Evolutionary conservation across 2,329 filamentous ascomycete species (phyloP).

Genomic region (Nannizziopsis barbatae): DNA sequence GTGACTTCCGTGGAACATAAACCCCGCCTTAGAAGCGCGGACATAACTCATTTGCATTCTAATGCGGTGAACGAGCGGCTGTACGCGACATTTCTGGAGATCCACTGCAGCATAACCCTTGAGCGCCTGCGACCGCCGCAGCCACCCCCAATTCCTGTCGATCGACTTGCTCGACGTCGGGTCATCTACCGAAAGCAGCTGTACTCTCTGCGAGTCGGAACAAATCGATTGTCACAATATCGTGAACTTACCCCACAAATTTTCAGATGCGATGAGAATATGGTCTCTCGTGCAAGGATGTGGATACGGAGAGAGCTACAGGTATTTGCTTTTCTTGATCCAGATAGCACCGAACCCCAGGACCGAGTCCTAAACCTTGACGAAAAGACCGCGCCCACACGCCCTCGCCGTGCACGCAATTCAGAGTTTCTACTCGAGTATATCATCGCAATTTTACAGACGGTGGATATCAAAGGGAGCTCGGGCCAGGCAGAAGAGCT

Average conservation of each 20-base stretch:
- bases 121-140: background rate
- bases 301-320: constrained; percentile 77
- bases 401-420: constrained; percentile 48
- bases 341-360: constrained; percentile 14
- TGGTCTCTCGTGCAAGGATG: constrained; percentile 64
- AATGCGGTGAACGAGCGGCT: too few species aligned
- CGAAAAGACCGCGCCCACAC: constrained; percentile 16
- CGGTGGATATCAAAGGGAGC: constrained; percentile 68
- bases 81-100: too few species aligned
- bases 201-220: constrained; percentile 72
- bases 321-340: constrained; percentile 56
- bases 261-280: constrained; percentile 52
- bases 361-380: constrained; percentile 19
- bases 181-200: constrained; percentile 60
- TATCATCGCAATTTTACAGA: constrained; percentile 70
- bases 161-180: constrained; percentile 39
- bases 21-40: constrained; percentile 43
- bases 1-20: constrained; percentile 55
- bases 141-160: background rate
- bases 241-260: constrained; percentile 57
- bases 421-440: constrained; percentile 80
- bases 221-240: constrained; percentile 67
- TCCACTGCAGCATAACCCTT: too few species aligned
- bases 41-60: constrained; percentile 46
- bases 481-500: constrained; percentile 69